Evolutionary conservation across 78 protist species (phyloP).

Genomic region (Creolimax fragrantissima): DNA sequence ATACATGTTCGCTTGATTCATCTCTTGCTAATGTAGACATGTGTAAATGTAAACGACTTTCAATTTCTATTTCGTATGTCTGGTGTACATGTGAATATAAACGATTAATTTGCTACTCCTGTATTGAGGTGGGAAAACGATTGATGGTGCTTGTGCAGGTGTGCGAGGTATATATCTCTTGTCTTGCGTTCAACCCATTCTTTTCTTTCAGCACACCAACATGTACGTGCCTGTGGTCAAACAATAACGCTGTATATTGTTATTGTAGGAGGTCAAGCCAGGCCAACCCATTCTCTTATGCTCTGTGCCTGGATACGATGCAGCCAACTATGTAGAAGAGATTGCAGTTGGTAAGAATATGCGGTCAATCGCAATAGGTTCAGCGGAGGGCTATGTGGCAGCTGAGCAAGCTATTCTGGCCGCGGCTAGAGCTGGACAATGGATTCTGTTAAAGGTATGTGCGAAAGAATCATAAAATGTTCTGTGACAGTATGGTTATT

Average conservation of each 20-base stretch:
- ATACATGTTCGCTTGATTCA: too few relatives aligned
- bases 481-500: too few relatives aligned
- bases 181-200: too few relatives aligned
- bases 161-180: background rate
- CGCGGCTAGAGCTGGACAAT: slow-evolving; percentile 73
- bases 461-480: too few relatives aligned
- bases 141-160: background rate
- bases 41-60: background rate
- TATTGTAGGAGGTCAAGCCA: slow-evolving; percentile 18
- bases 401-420: slow-evolving; percentile 75
- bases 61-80: background rate
- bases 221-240: background rate
- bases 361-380: slow-evolving; percentile 87
- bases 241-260: background rate
- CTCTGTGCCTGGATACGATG: slow-evolving; percentile 87
- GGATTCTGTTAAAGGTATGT: slow-evolving; percentile 88
- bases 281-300: slow-evolving; percentile 67
- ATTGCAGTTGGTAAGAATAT: slow-evolving; percentile 34
- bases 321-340: slow-evolving; percentile 48
- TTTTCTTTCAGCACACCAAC: too few relatives aligned
- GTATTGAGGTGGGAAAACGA: background rate
- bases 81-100: background rate
- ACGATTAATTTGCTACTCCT: background rate
- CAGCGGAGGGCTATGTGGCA: slow-evolving; percentile 78
- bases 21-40: background rate